Percentiles rank a stretch among this genome's conserved stretches.
Conservation (phyloP, 1,139 yeast species). For the Wickerhamomyces sp. region DNA sequence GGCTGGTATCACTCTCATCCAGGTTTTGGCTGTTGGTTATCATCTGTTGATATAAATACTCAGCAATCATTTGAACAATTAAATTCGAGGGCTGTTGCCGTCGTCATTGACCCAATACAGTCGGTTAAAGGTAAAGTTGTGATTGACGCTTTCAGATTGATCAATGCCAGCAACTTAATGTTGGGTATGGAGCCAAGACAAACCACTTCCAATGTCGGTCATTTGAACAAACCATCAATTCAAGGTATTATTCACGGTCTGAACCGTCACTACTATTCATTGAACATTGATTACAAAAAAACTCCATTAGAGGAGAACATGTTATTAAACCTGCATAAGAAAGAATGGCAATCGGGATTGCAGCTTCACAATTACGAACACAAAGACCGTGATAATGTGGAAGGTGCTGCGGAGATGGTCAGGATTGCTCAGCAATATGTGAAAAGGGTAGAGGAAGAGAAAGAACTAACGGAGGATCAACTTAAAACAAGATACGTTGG, state of each 20-base stretch:
- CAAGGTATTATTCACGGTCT: constrained; percentile 97
- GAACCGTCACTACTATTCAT: constrained; percentile 93
- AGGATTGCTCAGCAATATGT: constrained; percentile 89
- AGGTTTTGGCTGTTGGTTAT: constrained; percentile 99
- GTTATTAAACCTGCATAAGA: constrained; percentile 91
- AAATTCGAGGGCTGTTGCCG: constrained; percentile 93
- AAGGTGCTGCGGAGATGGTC: constrained; percentile 74
- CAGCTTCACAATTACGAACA: constrained; percentile 71
- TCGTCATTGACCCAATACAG: constrained; percentile 96
- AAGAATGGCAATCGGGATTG: constrained; percentile 94
- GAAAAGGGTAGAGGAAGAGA: constrained; percentile 88
- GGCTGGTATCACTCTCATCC: constrained; percentile 99
- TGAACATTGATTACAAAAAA: constrained; percentile 91
- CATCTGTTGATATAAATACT: constrained; percentile 94
- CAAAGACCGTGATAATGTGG: constrained; percentile 72
- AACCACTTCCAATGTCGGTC: constrained; percentile 93
- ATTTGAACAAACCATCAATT: constrained; percentile 94
- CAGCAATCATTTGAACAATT: constrained; percentile 97
- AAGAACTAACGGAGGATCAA: constrained; percentile 81
- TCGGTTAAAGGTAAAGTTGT: constrained; percentile 98
- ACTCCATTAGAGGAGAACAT: constrained; percentile 90
- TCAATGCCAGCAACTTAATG: constrained; percentile 84
- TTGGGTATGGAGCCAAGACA: constrained; percentile 98
- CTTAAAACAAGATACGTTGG: constrained; percentile 95
- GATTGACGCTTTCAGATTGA: constrained; percentile 95